A percentile compares a stretch with the other conserved stretches of the same genome.
Evolutionary conservation across 331 rosid species (phyloP).

Genomic region (Arachis monticola): DNA sequence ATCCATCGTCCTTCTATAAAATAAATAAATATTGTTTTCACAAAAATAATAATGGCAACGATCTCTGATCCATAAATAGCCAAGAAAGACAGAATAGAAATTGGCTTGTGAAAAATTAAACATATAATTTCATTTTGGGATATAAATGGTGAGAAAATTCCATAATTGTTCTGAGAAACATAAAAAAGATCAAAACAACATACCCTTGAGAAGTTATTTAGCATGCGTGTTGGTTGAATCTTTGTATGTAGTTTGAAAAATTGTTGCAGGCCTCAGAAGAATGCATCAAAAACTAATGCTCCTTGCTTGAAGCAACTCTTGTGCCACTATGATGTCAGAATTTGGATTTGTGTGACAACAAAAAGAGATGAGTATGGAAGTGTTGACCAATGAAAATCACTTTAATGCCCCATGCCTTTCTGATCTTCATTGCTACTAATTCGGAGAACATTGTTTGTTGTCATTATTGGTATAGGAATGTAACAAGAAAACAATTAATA

Average conservation of each 20-base stretch:
- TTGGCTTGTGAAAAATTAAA: not conserved
- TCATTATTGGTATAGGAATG: not conserved
- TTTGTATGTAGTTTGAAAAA: not conserved
- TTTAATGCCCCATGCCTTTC: constrained; percentile 18
- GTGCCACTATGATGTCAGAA: not conserved
- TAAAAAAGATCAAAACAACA: not conserved
- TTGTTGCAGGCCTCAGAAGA: not conserved
- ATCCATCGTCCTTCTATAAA: constrained; percentile 1
- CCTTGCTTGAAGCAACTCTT: constrained; percentile 15
- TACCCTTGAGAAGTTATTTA: not conserved
- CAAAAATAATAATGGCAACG: constrained; percentile 31
- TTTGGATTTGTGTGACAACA: constrained; percentile 16
- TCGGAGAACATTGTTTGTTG: not conserved
- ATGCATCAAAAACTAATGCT: not conserved
- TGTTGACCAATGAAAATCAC: constrained; percentile 27
- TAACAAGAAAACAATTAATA: not conserved
- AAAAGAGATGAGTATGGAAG: not conserved
- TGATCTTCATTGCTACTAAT: not conserved
- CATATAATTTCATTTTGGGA: no score
- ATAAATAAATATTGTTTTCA: not conserved
- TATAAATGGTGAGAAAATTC: not conserved
- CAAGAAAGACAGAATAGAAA: constrained; percentile 2
- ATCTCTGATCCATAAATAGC: not conserved
- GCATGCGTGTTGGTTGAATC: no score
- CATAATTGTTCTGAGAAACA: not conserved